Evolutionary conservation across 2,329 filamentous ascomycete genomes (phyloP), one percentile per base, ranked within the genome.

Genomic region (Geosmithia putterillii): DNA sequence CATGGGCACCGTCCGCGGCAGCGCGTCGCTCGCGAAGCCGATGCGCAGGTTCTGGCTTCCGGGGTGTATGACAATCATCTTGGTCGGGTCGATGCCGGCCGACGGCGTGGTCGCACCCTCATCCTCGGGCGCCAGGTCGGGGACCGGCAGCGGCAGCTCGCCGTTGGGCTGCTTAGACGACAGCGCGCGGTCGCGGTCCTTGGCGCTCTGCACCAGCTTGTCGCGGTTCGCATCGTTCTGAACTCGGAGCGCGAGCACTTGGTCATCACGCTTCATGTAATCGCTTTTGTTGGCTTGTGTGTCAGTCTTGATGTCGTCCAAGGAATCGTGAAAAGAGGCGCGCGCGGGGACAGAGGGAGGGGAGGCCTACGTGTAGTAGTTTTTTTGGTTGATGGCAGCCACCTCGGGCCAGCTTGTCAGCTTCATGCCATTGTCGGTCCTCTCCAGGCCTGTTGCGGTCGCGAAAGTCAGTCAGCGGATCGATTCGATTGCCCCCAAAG

Each of bases 361-460:
- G 14, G 8, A 28, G 20, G 17, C 80, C 48, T 73, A 92, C 86
- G 89, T 95, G 62, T 95, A 95, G 64, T 98, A 98, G 63, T 98
- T 98, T 70, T 98, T 98, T 63, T 98, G 92, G 60, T 98, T 98
- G 65, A 98, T 98, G 55, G 92, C 86, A 38, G 78, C 74, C 45
- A 95, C 81, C 57, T 92, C 83, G 9, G 92, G 90, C 90, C 92
- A 98, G 61, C 76, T 94, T 40, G 88, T 86, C 58, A 92, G 78
- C 58, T 89, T 92, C 83, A 98, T 90, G 66, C 90, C 89, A 76
- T 98, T 98, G 70, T 98, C 92, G 47, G 92, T 96, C 59, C 90
- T 79, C 67, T 94, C 87, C 50, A 98, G 79, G 51, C 92, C 90
- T 95, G 59, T n/a, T 21, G n/a, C n/a, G 4, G 20, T 40, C 7